Evolutionary conservation across 495 filamentous ascomycete species (phyloP).

Genomic region (Xylona heveae): DNA sequence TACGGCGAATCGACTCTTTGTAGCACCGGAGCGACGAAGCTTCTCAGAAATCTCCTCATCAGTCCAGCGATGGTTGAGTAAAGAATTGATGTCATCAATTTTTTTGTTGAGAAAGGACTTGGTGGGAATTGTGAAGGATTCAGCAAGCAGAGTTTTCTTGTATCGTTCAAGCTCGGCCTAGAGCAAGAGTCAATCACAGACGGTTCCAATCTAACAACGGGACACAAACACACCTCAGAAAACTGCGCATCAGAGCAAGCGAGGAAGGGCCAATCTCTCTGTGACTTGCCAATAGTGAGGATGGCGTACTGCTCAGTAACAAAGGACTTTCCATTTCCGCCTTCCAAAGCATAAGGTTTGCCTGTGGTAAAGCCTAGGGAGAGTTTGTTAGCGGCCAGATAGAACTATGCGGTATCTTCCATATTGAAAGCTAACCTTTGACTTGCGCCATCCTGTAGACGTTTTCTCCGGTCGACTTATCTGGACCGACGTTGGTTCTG

Average conservation of each 20-base stretch:
- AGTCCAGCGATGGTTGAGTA: conserved; percentile 62
- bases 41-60: conserved; percentile 59
- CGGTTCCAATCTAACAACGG: background rate
- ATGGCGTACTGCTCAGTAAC: conserved; percentile 55
- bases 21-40: conserved; percentile 40
- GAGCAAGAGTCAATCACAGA: background rate
- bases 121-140: conserved; percentile 49
- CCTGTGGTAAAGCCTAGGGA: conserved; percentile 48
- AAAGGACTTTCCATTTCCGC: conserved; percentile 44
- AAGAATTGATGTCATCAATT: conserved; percentile 55
- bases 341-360: conserved; percentile 59
- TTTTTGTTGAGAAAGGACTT: conserved; percentile 42
- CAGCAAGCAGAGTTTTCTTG: conserved; percentile 47
- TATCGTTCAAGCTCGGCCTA: conserved; percentile 71
- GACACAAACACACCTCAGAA: conserved; percentile 39
- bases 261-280: conserved; percentile 64
- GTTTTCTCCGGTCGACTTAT: conserved; percentile 40
- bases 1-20: conserved; percentile 36
- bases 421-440: conserved; percentile 34
- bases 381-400: conserved; percentile 14
- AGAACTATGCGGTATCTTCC: background rate
- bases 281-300: conserved; percentile 52
- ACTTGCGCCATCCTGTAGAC: conserved; percentile 74
- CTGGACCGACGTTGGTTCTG: conserved; percentile 57
- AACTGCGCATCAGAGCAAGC: conserved; percentile 56